Conservation (phyloP, 2,329 filamentous ascomycete genomes). For the Monilinia vaccinii-corymbosi region DNA sequence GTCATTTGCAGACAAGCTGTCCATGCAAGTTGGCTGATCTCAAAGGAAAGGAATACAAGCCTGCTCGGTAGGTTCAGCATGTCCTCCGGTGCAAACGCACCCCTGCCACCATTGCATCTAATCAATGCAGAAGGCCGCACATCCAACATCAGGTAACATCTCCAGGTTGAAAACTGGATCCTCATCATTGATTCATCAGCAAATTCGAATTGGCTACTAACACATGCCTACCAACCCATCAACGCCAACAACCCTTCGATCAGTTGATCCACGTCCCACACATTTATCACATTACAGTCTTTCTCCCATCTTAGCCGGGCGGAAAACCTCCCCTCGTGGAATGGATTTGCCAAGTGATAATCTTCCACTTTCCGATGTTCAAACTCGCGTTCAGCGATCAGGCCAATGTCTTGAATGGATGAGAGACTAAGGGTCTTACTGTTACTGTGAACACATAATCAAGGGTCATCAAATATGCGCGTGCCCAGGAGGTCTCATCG, state of each 20-base stretch:
- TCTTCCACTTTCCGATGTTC: conserved; percentile 1
- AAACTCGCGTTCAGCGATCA: conserved; percentile 4
- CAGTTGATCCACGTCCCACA: conserved; percentile 6
- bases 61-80: conserved; percentile 7
- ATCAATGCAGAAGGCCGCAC: conserved; percentile 15
- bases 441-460: conserved; percentile 6
- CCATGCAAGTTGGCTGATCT: conserved; percentile 9
- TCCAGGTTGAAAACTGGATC: conserved; percentile 12
- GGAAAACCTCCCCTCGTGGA: not conserved
- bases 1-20: conserved; percentile 14
- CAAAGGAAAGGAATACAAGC: conserved; percentile 11
- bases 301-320: conserved; percentile 4
- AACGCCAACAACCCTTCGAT: conserved; percentile 1
- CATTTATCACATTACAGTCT: conserved; percentile 3
- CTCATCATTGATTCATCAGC: conserved; percentile 6
- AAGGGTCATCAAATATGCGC: conserved; percentile 4
- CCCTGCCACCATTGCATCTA: conserved; percentile 14
- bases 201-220: conserved; percentile 5
- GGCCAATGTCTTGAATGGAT: conserved; percentile 3
- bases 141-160: conserved; percentile 13
- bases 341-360: conserved; percentile 5
- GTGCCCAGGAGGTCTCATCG: conserved; percentile 3
- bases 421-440: conserved; percentile 2
- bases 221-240: conserved; percentile 6
- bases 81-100: conserved; percentile 7